phyloP scores from a whole-genome alignment of 805 yeast species.

The Monosporozyma unispora region DNA sequence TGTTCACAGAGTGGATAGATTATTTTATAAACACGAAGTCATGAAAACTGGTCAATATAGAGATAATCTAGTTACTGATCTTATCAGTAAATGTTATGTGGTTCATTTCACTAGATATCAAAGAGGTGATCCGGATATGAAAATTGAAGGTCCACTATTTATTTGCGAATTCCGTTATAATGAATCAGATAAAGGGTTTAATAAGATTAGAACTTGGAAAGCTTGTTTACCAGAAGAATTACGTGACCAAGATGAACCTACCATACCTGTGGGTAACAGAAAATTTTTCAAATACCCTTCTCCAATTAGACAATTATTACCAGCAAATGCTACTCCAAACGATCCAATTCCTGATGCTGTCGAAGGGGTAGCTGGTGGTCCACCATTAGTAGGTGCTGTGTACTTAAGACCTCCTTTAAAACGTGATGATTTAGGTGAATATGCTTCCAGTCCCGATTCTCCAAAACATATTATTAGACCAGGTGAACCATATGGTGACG shows the following conservation, averaged over 20 bases:
- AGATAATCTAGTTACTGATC: constrained; percentile 81
- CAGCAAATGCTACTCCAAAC: constrained; percentile 61
- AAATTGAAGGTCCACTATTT: constrained; percentile 75
- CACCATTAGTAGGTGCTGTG: constrained; percentile 88
- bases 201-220: constrained; percentile 95
- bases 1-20: constrained; percentile 81
- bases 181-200: constrained; percentile 81
- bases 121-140: constrained; percentile 84
- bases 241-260: constrained; percentile 72
- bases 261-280: constrained; percentile 60
- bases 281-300: constrained; percentile 70
- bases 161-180: constrained; percentile 93
- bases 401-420: constrained; percentile 67
- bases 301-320: constrained; percentile 71
- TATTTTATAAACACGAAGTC: constrained; percentile 89
- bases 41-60: constrained; percentile 95
- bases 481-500: constrained; percentile 32
- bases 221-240: constrained; percentile 97
- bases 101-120: constrained; percentile 90
- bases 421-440: constrained; percentile 78
- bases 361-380: constrained; percentile 75
- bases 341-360: constrained; percentile 79
- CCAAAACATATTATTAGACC: constrained; percentile 38
- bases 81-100: constrained; percentile 89
- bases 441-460: constrained; percentile 41